Conservation (phyloP, 1,284 basidiomycete genomes). For the Schizophyllum amplum region DNA sequence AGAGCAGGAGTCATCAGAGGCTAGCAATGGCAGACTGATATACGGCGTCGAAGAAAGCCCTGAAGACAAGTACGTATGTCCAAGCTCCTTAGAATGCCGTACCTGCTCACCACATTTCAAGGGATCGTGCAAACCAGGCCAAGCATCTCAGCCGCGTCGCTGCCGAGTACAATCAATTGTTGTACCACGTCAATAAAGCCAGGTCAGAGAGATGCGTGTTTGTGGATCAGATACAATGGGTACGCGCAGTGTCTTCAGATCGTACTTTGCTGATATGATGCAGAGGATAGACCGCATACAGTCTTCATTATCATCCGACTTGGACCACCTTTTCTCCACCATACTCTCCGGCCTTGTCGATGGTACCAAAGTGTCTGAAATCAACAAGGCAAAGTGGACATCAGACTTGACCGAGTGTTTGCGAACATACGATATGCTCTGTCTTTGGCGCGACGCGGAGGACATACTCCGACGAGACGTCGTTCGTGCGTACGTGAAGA, state of each 20-base stretch:
- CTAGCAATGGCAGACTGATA: neutral
- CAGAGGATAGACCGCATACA: slow-evolving; percentile 79
- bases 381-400: slow-evolving; percentile 55
- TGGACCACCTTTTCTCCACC: slow-evolving; percentile 70
- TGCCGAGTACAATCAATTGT: slow-evolving; percentile 85
- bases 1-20: neutral
- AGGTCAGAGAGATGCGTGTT: slow-evolving; percentile 67
- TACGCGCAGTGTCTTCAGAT: slow-evolving; percentile 37
- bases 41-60: slow-evolving; percentile 18
- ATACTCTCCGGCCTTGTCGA: slow-evolving; percentile 43
- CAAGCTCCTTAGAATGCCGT: neutral
- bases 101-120: slow-evolving; percentile 19
- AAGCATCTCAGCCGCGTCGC: slow-evolving; percentile 85
- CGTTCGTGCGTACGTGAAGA: slow-evolving; percentile 68
- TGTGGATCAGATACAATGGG: slow-evolving; percentile 78
- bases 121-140: slow-evolving; percentile 56
- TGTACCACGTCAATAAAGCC: slow-evolving; percentile 85
- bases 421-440: slow-evolving; percentile 73
- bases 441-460: slow-evolving; percentile 80
- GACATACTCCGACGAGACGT: slow-evolving; percentile 69
- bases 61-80: slow-evolving; percentile 31
- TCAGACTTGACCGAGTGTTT: slow-evolving; percentile 73
- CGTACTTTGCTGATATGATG: slow-evolving; percentile 11
- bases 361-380: slow-evolving; percentile 40
- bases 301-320: slow-evolving; percentile 73